These are phyloP conservation scores for Colletotrichum eleusines DNA, from an alignment of 2,329 filamentous ascomycete genomes.

Conservation along the genomic window DNA sequence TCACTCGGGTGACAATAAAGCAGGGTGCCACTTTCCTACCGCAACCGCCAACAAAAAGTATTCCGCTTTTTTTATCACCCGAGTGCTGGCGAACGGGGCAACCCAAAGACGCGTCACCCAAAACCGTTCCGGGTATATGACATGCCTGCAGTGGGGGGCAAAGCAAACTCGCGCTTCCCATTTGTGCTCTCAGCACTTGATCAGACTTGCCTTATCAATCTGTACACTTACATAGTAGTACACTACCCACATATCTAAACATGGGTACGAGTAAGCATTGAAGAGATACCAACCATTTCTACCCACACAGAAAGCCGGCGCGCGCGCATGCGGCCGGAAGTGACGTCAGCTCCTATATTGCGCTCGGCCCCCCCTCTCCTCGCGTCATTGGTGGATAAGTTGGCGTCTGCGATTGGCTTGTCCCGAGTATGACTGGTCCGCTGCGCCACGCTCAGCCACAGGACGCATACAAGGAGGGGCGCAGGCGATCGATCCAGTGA, in stretches of 20 bases:
- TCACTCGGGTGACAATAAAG: too few species aligned
- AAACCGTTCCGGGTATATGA: background rate
- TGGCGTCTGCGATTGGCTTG: background rate
- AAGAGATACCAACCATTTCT: too few species aligned
- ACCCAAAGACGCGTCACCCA: constrained; percentile 12
- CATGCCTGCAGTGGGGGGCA: background rate
- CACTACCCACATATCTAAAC: background rate
- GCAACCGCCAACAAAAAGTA: too few species aligned
- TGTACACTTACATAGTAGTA: background rate
- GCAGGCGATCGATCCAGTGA: background rate
- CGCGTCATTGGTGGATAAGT: background rate
- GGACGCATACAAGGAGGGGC: background rate
- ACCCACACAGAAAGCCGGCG: constrained; percentile 11
- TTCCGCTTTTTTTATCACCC: too few species aligned
- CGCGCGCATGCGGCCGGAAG: constrained; percentile 18
- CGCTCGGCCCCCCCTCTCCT: background rate
- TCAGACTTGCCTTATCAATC: background rate
- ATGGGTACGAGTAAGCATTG: background rate
- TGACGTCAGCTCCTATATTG: constrained; percentile 24
- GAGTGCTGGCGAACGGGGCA: background rate
- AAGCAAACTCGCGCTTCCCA: background rate
- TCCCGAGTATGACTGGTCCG: background rate
- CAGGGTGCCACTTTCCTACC: too few species aligned
- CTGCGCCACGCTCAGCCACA: constrained; percentile 16
- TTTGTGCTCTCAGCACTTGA: background rate